Conservation (phyloP, 169 alveolate species). For the Cryptosporidium felis region DNA sequence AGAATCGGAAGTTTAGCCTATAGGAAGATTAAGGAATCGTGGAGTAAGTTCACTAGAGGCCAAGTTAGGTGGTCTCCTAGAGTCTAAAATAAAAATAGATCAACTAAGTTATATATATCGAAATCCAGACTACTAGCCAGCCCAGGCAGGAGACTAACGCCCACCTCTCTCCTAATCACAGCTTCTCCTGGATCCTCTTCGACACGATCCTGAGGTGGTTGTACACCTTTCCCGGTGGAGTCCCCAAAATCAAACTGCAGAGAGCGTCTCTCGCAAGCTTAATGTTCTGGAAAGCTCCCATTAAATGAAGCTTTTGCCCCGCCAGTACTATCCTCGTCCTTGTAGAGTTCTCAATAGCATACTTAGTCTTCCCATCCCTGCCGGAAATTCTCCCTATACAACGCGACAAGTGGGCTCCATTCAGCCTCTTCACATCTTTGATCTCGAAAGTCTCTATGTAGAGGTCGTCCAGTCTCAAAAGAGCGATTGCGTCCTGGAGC, state of each 20-base stretch:
- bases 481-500: conserved; percentile 97
- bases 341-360: conserved; percentile 98
- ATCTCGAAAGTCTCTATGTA: conserved; percentile 96
- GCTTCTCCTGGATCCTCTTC: conserved; percentile 90
- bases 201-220: conserved; percentile 91
- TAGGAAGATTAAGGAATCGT: no score
- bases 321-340: conserved; percentile 95
- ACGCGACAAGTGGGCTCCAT: conserved; percentile 97
- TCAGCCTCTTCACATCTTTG: conserved; percentile 96
- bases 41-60: not conserved
- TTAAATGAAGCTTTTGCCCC: conserved; percentile 80
- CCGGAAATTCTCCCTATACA: conserved; percentile 99
- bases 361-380: conserved; percentile 98
- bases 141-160: conserved; percentile 6
- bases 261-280: conserved; percentile 97
- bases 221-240: conserved; percentile 97
- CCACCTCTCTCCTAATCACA: conserved; percentile 66
- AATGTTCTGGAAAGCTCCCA: conserved; percentile 92
- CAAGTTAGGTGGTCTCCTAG: not conserved
- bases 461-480: conserved; percentile 96
- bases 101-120: no score
- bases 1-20: conserved; percentile 25
- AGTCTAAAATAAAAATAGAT: not conserved
- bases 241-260: conserved; percentile 96
- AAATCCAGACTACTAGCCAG: no score